Evolutionary conservation across 2,329 filamentous ascomycete species (phyloP), one percentile per base, ranked within the genome.

Genomic region (Colletotrichum sojae): DNA sequence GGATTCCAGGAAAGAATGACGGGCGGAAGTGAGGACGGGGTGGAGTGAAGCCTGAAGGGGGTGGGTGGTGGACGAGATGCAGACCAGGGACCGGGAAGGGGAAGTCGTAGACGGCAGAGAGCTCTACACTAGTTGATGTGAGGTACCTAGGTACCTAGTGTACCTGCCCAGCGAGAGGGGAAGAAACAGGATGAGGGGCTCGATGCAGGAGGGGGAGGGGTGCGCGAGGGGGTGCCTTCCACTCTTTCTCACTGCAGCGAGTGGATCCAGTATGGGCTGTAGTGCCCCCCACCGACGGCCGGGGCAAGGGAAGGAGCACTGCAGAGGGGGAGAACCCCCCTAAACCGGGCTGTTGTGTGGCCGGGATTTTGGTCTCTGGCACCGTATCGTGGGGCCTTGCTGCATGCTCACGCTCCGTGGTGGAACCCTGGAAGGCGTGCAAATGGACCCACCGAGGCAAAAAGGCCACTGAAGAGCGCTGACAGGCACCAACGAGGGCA

Each of bases 301-400:
- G 52, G 60, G 60, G 48, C 36, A 36, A 36, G 31, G 31, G 6
- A 36, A 36, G 31, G 31, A 36, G 31, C 9, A 36, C 31, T 36
- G 31, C 31, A 36, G 31, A 10, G 10, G 31, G 31, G 31, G 6
- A 31, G 31, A 36, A 39, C 27, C 53, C 62, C 36, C 59, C 56
- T 59, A 53, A 31, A 15, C 62, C 64, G 59, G 36, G 39, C 53
- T 54, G 64, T 56, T 52, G 64, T 58, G 64, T 67, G 65, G 65
- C 48, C 65, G 53, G 43, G 46, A 48, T 59, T 39, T 49, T 56
- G 46, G 31, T 36, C 31, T 36, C 31, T 36, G 31, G 22, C 22
- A 25, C 22, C 22, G 22, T 25, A 25, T 4, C 22, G 22, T 25
- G 22, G 22, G 31, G 36, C 18, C 51, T 63, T 49, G 25, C 16